These are phyloP conservation scores for Lipomyces yamanashiensis DNA, from an alignment of 805 yeast genomes.

Conservation along the genomic window DNA sequence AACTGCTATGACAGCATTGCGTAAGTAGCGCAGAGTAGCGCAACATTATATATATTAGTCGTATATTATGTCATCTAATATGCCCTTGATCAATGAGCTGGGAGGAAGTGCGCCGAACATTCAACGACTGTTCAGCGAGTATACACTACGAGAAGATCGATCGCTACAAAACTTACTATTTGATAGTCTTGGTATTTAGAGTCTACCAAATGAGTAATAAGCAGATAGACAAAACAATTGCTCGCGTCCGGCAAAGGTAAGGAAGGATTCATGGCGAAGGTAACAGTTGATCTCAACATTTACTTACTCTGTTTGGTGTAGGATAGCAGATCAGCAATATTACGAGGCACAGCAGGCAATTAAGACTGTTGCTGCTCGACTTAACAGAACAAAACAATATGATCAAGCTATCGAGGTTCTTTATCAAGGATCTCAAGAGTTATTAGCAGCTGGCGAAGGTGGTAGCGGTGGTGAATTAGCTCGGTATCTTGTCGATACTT, in stretches of 20 bases:
- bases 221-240: constrained; percentile 14
- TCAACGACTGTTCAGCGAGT: background rate
- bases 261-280: background rate
- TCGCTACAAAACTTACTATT: too few relatives aligned
- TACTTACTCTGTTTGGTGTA: constrained; percentile 35
- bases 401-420: constrained; percentile 74
- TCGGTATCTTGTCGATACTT: constrained; percentile 71
- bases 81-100: too few relatives aligned
- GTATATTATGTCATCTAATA: background rate
- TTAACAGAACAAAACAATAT: constrained; percentile 69
- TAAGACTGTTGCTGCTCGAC: constrained; percentile 85
- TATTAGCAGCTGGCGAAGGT: constrained; percentile 70
- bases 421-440: constrained; percentile 68
- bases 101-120: constrained; percentile 1
- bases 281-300: background rate
- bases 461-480: constrained; percentile 84
- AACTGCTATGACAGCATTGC: background rate
- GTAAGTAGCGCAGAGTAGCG: background rate
- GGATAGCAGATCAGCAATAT: constrained; percentile 73
- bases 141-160: background rate
- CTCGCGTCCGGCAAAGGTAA: constrained; percentile 21
- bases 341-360: constrained; percentile 97
- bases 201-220: constrained; percentile 5
- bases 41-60: background rate
- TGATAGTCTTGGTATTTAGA: background rate